Percentiles rank a stretch among this genome's conserved stretches.
Evolutionary conservation across 2,329 filamentous ascomycete genomes (phyloP).

Genomic region (Aspergillus eucalypticola): DNA sequence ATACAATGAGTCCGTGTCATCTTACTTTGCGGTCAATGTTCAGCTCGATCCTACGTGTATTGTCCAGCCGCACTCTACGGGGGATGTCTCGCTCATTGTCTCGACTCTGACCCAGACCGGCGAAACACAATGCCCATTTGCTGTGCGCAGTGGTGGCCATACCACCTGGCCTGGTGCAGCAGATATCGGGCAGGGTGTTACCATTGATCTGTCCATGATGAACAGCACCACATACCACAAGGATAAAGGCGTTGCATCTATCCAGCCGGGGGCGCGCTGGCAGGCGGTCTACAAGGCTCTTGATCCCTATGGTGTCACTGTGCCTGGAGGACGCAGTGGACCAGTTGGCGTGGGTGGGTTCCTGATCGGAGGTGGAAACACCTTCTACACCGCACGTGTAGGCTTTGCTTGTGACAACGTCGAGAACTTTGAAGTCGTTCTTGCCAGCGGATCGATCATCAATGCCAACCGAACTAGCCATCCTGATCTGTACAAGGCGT

Average conservation of each 20-base stretch:
- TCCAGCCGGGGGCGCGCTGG: slow-evolving; percentile 24
- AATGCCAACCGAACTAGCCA: slow-evolving; percentile 47
- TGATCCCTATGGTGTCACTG: slow-evolving; percentile 16
- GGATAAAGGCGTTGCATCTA: slow-evolving; percentile 13
- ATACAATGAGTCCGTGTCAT: slow-evolving; percentile 23
- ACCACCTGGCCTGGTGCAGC: slow-evolving; percentile 42
- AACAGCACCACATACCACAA: slow-evolving; percentile 22
- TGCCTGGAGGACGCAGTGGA: slow-evolving; percentile 24
- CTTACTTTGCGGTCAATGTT: slow-evolving; percentile 28
- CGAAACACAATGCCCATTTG: slow-evolving; percentile 21
- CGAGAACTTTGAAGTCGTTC: slow-evolving; percentile 54
- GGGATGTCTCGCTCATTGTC: slow-evolving; percentile 27
- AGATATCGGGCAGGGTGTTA: slow-evolving; percentile 46
- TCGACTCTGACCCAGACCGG: slow-evolving; percentile 14
- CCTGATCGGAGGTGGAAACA: slow-evolving; percentile 43
- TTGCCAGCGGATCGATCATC: slow-evolving; percentile 52
- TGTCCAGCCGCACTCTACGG: slow-evolving; percentile 25
- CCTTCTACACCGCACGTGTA: slow-evolving; percentile 48
- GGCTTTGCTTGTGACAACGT: slow-evolving; percentile 56
- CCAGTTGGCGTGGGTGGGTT: slow-evolving; percentile 27
- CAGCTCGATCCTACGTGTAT: slow-evolving; percentile 26
- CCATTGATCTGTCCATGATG: slow-evolving; percentile 40
- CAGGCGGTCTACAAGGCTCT: slow-evolving; percentile 20
- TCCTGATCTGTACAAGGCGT: slow-evolving; percentile 54
- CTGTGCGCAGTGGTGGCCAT: slow-evolving; percentile 49